A percentile compares a stretch with the other conserved stretches of the same genome.
Conservation (phyloP, 2,329 filamentous ascomycete species). For the Septoria petroselini region DNA sequence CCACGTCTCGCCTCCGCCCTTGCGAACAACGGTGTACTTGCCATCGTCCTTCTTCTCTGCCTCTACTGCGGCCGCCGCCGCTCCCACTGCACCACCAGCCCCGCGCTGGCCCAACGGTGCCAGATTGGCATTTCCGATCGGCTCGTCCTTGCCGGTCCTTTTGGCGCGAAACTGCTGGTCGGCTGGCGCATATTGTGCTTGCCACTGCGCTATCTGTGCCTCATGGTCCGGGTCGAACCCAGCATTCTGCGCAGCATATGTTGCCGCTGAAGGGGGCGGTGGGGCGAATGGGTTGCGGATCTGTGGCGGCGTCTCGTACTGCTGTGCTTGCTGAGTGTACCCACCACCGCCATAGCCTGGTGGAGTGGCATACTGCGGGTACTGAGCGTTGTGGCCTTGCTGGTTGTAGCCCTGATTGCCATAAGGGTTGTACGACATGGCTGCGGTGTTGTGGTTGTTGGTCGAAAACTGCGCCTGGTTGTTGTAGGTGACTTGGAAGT, state of each 20-base stretch:
- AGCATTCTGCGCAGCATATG: constrained; percentile 36
- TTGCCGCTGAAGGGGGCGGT: constrained; percentile 37
- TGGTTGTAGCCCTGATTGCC: constrained; percentile 23
- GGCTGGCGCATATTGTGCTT: constrained; percentile 52
- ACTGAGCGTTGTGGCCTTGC: constrained; percentile 19
- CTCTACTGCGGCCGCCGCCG: constrained; percentile 10
- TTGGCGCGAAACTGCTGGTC: constrained; percentile 22
- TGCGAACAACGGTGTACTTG: constrained; percentile 69
- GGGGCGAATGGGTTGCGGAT: constrained; percentile 79
- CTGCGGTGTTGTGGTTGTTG: neutral
- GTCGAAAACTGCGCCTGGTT: neutral
- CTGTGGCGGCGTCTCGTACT: constrained; percentile 54
- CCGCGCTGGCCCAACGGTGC: constrained; percentile 24
- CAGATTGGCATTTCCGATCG: constrained; percentile 19
- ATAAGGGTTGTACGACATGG: constrained; percentile 24
- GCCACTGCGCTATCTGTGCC: constrained; percentile 92
- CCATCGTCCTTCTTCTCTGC: constrained; percentile 21
- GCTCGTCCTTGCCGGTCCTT: constrained; percentile 22
- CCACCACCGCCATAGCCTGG: constrained; percentile 35
- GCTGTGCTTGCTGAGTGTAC: constrained; percentile 33
- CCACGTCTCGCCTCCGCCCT: constrained; percentile 91
- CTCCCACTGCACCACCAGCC: constrained; percentile 16
- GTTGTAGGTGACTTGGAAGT: neutral
- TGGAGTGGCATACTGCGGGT: constrained; percentile 25
- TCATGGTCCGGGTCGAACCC: constrained; percentile 74